Evolutionary conservation across 2,329 filamentous ascomycete species (phyloP).

Genomic region (Phaeosphaeria sp.): DNA sequence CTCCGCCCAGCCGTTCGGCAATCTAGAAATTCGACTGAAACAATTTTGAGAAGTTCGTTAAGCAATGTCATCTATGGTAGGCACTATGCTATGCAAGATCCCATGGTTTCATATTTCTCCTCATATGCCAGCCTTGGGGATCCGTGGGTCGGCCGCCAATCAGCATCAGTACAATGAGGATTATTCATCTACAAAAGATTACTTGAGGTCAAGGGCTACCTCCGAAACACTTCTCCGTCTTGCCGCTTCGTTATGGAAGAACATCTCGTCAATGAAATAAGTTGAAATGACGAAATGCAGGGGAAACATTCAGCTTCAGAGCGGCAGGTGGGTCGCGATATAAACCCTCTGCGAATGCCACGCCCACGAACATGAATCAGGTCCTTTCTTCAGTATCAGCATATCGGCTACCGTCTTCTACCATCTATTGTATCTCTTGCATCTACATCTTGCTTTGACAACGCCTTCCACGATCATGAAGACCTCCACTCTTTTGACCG

Average conservation of each 20-base stretch:
- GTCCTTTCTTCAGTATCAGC: background rate
- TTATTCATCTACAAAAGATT: background rate
- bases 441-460: background rate
- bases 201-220: background rate
- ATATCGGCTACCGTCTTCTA: background rate
- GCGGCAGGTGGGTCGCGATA: background rate
- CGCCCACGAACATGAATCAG: background rate
- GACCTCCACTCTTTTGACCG: conserved; percentile 15
- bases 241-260: background rate
- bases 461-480: conserved; percentile 22
- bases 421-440: no score
- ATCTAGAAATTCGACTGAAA: conserved; percentile 5
- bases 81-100: conserved; percentile 1
- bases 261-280: background rate
- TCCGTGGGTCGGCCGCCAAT: conserved; percentile 1
- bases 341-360: background rate
- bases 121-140: conserved; percentile 6
- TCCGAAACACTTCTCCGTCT: background rate
- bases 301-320: background rate
- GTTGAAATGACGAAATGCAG: background rate
- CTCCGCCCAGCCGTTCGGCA: background rate
- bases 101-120: background rate
- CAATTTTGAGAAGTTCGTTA: background rate
- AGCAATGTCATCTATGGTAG: background rate
- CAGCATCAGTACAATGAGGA: background rate